phyloP scores from a whole-genome alignment of 1,284 basidiomycete species.

The Phylloporus gajari region DNA sequence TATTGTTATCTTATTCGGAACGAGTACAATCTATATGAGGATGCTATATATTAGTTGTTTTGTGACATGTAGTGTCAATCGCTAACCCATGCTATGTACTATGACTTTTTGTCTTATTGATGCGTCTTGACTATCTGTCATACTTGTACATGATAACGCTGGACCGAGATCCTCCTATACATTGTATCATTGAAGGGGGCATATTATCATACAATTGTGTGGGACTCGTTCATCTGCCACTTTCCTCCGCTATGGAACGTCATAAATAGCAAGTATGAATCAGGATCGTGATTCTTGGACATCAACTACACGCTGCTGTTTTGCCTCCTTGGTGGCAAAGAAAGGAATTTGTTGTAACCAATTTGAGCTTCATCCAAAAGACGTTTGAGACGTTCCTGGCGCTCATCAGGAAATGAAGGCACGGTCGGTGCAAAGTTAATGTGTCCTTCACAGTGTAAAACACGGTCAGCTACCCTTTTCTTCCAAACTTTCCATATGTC shows the following conservation, averaged over 20 bases:
- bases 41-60: neutral
- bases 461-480: constrained; percentile 29
- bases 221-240: too few species aligned
- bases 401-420: constrained; percentile 26
- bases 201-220: too few species aligned
- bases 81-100: neutral
- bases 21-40: neutral
- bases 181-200: too few species aligned
- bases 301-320: too few species aligned
- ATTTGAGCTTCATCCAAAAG: constrained; percentile 29
- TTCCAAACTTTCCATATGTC: constrained; percentile 32
- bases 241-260: neutral
- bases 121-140: too few species aligned
- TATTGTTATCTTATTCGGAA: neutral
- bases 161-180: too few species aligned
- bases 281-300: neutral
- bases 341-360: constrained; percentile 8
- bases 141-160: too few species aligned
- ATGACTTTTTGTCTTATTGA: neutral
- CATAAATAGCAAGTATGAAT: neutral
- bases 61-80: neutral
- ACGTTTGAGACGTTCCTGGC: constrained; percentile 23
- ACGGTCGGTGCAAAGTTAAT: constrained; percentile 31
- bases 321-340: neutral
- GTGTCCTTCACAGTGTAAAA: constrained; percentile 22